Evolutionary conservation across 495 filamentous ascomycete genomes (phyloP).

Genomic region (Penicillium cinerascens): DNA sequence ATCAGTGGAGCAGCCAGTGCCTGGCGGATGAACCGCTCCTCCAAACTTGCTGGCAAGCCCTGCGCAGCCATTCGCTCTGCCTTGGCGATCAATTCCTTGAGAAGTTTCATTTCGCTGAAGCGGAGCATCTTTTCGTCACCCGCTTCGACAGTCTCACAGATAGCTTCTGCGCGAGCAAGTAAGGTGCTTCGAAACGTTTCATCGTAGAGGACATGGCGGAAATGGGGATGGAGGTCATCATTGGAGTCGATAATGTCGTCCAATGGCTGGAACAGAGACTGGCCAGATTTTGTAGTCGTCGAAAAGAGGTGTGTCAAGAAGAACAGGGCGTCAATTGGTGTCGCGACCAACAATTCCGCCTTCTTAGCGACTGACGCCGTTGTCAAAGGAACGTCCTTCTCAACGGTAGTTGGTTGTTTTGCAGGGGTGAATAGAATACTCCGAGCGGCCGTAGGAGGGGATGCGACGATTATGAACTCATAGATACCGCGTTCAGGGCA

Average conservation of each 20-base stretch:
- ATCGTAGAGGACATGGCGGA: constrained; percentile 55
- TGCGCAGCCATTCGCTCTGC: constrained; percentile 62
- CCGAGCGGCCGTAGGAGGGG: constrained; percentile 43
- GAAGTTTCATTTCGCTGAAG: constrained; percentile 64
- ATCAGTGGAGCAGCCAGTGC: constrained; percentile 72
- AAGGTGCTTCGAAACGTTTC: constrained; percentile 38
- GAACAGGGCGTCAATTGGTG: constrained; percentile 80
- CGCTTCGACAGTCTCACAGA: constrained; percentile 77
- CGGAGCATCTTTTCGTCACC: constrained; percentile 82
- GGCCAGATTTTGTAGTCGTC: constrained; percentile 36
- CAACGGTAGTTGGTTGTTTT: constrained; percentile 3
- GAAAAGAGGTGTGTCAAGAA: constrained; percentile 69
- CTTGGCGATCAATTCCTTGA: constrained; percentile 65
- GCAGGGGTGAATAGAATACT: constrained; percentile 34
- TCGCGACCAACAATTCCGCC: constrained; percentile 74
- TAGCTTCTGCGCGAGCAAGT: constrained; percentile 52
- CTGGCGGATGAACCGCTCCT: constrained; percentile 75
- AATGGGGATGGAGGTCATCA: constrained; percentile 50
- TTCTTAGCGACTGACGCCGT: constrained; percentile 46
- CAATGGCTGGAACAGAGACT: constrained; percentile 62
- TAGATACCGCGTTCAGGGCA: constrained; percentile 76
- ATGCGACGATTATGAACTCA: constrained; percentile 77
- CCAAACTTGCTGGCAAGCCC: constrained; percentile 74
- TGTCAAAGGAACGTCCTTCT: constrained; percentile 8
- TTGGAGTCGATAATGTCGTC: constrained; percentile 79